A percentile compares a stretch with the other conserved stretches of the same genome.
These are phyloP conservation scores for Penicillium rolfsii DNA, from an alignment of 2,329 filamentous ascomycete species.

Conservation along the genomic window DNA sequence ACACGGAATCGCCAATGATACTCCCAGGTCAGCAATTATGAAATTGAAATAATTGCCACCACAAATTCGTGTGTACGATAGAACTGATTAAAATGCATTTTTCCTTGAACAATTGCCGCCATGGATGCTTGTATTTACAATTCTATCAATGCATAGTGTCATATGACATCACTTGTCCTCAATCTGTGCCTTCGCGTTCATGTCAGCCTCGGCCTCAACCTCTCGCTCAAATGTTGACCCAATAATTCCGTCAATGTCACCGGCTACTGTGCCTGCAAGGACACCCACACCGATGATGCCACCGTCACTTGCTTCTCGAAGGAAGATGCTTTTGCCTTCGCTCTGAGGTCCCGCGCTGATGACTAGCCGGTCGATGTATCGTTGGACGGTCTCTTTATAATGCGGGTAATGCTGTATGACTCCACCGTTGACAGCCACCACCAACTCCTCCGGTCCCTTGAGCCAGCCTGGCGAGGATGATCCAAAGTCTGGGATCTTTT, in stretches of 20 bases:
- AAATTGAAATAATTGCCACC: not conserved
- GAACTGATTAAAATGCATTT: slow-evolving; percentile 8
- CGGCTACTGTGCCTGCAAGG: slow-evolving; percentile 50
- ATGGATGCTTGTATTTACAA: not conserved
- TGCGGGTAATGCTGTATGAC: slow-evolving; percentile 76
- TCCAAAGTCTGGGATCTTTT: slow-evolving; percentile 18
- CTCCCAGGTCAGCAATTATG: not conserved
- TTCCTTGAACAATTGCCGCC: not conserved
- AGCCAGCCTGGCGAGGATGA: slow-evolving; percentile 33
- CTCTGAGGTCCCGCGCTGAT: slow-evolving; percentile 45
- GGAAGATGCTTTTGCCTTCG: slow-evolving; percentile 52
- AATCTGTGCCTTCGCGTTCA: not conserved
- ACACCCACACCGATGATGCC: slow-evolving; percentile 58
- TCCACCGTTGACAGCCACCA: slow-evolving; percentile 76
- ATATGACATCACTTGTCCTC: not conserved
- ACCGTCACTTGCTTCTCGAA: slow-evolving; percentile 55
- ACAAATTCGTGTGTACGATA: slow-evolving; percentile 23
- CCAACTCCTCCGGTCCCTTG: slow-evolving; percentile 58
- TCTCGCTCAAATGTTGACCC: slow-evolving; percentile 20
- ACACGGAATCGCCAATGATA: not conserved
- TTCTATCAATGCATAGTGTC: not conserved
- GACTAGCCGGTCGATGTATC: slow-evolving; percentile 63
- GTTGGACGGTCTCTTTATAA: slow-evolving; percentile 68
- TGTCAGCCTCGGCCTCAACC: not conserved
- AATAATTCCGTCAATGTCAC: slow-evolving; percentile 37